Evolutionary conservation across 148 eudicot genomes (phyloP), one percentile per base, ranked within the genome.

Genomic region (Salicornia ramosissima): DNA sequence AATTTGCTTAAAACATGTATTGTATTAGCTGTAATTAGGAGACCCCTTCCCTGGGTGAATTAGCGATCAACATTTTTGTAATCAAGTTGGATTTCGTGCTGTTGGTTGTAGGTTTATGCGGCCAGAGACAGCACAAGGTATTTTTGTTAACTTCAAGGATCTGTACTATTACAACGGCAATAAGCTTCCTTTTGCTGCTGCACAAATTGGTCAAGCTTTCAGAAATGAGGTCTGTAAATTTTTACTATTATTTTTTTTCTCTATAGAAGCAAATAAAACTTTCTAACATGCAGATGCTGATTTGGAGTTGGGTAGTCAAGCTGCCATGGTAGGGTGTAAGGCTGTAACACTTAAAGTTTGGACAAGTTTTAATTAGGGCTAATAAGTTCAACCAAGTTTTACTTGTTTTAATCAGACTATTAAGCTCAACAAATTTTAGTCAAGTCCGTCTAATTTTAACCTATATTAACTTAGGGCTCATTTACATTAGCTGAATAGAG

Each of bases 131-230:
- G 97, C 97, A 28, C 97, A 93, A 74, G 98, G 96, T 21, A 93
- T 93, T 75, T 93, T 93, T 77, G 98, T 93, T 39, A 93, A 93
- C 78, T 93, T 93, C 80, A 93, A 90, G 83, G 98, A 93, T 77
- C 77, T 93, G 73, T 93, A 93, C 80, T 88, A 93, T 78, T 90
- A 86, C 75, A 93, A 93, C 72, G 98, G 96, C 34, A 87, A 81
- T 81, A 93, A 90, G 81, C 95, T 93, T 50, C 98, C 98, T 30
- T 93, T 90, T 84, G 96, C 95, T 77, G 96, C 96, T 71, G 98
- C 96, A 69, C 98, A 93, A 76, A 87, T 90, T 79, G 98, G 96
- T 67, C 96, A 90, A 83, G 98, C 96, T 71, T 93, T 93, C 71
- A 84, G 96, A 51, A 93, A 93, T 75, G 98, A 93, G 95, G 96